Conservation (phyloP, 257 asterid genomes). For the Solanum sitiens region DNA sequence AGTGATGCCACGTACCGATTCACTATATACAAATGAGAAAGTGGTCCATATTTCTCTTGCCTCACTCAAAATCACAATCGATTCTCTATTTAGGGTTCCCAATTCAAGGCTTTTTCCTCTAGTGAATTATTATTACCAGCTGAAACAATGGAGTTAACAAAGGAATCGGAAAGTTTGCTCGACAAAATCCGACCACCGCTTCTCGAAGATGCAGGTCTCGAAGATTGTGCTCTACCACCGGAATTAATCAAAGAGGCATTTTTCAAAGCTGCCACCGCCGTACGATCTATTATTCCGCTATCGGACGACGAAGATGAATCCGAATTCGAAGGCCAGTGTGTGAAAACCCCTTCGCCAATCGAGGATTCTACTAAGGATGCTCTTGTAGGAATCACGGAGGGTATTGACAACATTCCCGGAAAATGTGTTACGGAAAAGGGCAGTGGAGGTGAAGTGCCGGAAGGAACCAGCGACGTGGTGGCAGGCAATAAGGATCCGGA, state of each 20-base stretch:
- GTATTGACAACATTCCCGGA: constrained; percentile 21
- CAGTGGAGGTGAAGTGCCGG: constrained; percentile 30
- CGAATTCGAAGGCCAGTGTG: constrained; percentile 32
- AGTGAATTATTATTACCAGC: neutral
- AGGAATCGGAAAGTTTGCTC: constrained; percentile 30
- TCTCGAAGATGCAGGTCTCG: constrained; percentile 92
- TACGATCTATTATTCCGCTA: constrained; percentile 36
- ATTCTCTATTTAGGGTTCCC: neutral
- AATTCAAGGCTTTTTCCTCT: neutral
- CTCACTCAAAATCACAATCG: neutral
- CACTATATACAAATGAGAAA: neutral
- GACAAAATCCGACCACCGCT: constrained; percentile 56
- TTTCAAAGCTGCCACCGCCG: constrained; percentile 68
- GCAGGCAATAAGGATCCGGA: constrained; percentile 6
- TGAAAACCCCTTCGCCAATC: constrained; percentile 39
- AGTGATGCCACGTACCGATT: neutral
- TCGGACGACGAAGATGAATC: constrained; percentile 34
- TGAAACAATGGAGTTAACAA: constrained; percentile 35
- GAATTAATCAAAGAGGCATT: constrained; percentile 73
- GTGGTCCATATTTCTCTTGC: neutral
- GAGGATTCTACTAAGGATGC: constrained; percentile 44
- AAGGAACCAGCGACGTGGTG: constrained; percentile 30
- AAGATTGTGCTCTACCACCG: constrained; percentile 86
- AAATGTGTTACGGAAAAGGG: constrained; percentile 46
- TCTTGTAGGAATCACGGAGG: constrained; percentile 40